phyloP scores from a whole-genome alignment of 805 yeast species.

The Nakazawaea holstii region DNA sequence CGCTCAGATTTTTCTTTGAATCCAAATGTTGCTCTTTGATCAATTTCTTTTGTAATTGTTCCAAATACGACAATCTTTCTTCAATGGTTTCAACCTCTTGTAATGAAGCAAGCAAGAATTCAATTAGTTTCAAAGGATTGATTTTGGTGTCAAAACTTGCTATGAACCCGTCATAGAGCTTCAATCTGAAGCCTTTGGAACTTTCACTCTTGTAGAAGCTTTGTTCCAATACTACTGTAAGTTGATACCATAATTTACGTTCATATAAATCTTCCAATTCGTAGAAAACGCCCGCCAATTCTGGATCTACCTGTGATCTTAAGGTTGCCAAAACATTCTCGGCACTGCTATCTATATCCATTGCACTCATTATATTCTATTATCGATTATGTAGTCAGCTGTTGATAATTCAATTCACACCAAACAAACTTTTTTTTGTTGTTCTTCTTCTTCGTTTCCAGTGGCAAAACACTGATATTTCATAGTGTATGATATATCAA shows the following conservation, averaged over 20 bases:
- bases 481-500: not conserved
- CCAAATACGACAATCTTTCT: conserved; percentile 49
- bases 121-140: conserved; percentile 74
- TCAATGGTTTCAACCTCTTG: conserved; percentile 33
- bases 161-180: conserved; percentile 69
- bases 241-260: conserved; percentile 91
- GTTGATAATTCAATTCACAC: no score
- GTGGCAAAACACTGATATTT: not conserved
- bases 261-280: conserved; percentile 82
- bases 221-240: conserved; percentile 58
- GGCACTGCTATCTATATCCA: conserved; percentile 28
- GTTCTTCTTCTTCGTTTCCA: not conserved
- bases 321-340: conserved; percentile 50
- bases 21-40: conserved; percentile 31
- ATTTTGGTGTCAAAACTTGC: conserved; percentile 60
- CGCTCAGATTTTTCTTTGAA: conserved; percentile 25
- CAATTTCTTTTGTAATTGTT: conserved; percentile 32
- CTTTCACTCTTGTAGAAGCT: conserved; percentile 54
- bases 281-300: conserved; percentile 54
- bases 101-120: conserved; percentile 58
- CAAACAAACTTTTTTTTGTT: not conserved
- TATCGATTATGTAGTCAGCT: not conserved
- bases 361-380: conserved; percentile 1
- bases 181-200: conserved; percentile 51
- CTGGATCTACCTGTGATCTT: conserved; percentile 62